Conservation (phyloP, 371 early-diverging fungal species). For the Blakeslea trispora region DNA sequence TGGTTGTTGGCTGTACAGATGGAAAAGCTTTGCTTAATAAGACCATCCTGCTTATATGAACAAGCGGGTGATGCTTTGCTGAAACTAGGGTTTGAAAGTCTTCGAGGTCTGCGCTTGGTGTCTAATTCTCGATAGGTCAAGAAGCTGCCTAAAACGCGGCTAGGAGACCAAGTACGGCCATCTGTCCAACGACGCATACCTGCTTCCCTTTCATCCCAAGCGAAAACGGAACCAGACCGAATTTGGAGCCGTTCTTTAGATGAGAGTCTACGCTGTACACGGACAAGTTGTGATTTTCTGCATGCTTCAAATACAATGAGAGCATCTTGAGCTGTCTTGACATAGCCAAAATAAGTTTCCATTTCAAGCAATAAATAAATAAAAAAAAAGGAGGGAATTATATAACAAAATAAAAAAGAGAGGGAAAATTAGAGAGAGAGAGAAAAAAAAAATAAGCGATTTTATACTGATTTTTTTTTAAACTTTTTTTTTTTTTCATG, state of each 20-base stretch:
- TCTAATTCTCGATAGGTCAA: slow-evolving; percentile 78
- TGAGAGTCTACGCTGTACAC: slow-evolving; percentile 75
- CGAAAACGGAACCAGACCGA: slow-evolving; percentile 78
- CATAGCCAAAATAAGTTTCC: slow-evolving; percentile 63
- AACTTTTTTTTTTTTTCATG: slow-evolving; percentile 31
- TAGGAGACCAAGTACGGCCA: slow-evolving; percentile 84
- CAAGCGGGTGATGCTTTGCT: slow-evolving; percentile 46
- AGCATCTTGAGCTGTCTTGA: slow-evolving; percentile 81
- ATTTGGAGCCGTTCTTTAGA: slow-evolving; percentile 65
- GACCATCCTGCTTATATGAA: slow-evolving; percentile 57
- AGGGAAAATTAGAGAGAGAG: neutral
- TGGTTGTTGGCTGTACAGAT: slow-evolving; percentile 76
- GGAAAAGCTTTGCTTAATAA: slow-evolving; percentile 64
- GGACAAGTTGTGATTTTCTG: slow-evolving; percentile 63
- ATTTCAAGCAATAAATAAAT: slow-evolving; percentile 13
- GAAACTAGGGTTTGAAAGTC: slow-evolving; percentile 23
- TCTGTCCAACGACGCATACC: slow-evolving; percentile 93
- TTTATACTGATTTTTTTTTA: slow-evolving; percentile 19
- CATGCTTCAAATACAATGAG: slow-evolving; percentile 85
- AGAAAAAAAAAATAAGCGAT: slow-evolving; percentile 5
- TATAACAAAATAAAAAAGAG: too few species aligned
- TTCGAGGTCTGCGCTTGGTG: slow-evolving; percentile 50
- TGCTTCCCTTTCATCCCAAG: slow-evolving; percentile 86
- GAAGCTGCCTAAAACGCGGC: slow-evolving; percentile 77
- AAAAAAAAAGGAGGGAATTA: too few species aligned